Evolutionary conservation across 148 eudicot species (phyloP).

Genomic region (Silene conica): DNA sequence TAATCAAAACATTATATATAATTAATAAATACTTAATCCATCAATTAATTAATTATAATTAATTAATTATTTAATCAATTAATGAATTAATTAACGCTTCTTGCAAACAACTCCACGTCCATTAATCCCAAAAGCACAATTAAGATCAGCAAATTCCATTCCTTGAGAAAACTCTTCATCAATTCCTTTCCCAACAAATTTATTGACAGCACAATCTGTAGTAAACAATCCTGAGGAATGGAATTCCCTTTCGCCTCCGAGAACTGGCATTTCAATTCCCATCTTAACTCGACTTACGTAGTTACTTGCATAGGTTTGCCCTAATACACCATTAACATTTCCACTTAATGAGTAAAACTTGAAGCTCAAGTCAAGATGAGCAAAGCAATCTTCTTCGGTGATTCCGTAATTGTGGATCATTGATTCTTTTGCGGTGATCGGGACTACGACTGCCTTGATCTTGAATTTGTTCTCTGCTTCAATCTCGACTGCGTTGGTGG

Average conservation of each 20-base stretch:
- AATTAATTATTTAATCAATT: slow-evolving; percentile 2
- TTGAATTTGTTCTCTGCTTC: slow-evolving; percentile 66
- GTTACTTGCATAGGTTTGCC: slow-evolving; percentile 62
- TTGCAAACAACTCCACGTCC: slow-evolving; percentile 46
- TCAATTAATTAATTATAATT: not conserved
- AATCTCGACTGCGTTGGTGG: slow-evolving; percentile 49
- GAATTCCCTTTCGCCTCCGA: slow-evolving; percentile 64
- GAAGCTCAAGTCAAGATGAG: slow-evolving; percentile 72
- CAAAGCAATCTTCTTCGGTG: slow-evolving; percentile 60
- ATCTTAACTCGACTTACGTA: slow-evolving; percentile 66
- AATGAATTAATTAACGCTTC: slow-evolving; percentile 27
- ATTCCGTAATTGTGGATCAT: slow-evolving; percentile 59
- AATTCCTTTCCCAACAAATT: slow-evolving; percentile 25
- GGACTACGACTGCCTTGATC: slow-evolving; percentile 64
- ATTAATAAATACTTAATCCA: too few species aligned
- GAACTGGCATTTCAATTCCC: slow-evolving; percentile 57
- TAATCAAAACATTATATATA: too few species aligned
- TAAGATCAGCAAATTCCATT: slow-evolving; percentile 30
- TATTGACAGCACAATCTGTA: slow-evolving; percentile 50
- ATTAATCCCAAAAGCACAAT: slow-evolving; percentile 34
- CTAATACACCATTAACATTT: slow-evolving; percentile 67
- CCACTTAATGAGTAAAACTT: slow-evolving; percentile 60
- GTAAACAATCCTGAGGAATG: slow-evolving; percentile 53
- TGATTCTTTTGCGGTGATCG: slow-evolving; percentile 59
- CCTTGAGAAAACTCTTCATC: not conserved